Base-by-base conservation (phyloP, 2,329 filamentous ascomycete genomes). In the Trichophyton schoenleinii region DNA sequence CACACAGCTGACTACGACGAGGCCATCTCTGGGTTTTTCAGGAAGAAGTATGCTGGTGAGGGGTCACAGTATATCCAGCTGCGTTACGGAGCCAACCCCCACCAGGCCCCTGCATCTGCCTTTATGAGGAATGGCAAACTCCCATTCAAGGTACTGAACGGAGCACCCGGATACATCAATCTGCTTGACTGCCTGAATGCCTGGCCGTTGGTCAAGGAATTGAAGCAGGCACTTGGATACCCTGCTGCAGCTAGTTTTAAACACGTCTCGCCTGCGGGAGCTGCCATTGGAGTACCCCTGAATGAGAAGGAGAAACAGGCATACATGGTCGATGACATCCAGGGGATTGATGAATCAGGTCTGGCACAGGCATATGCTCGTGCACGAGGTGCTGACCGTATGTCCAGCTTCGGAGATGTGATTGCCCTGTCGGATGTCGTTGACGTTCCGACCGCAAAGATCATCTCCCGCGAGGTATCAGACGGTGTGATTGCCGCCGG, bases 211-310 rank as follows among this genome's bases (percentile, higher is more conserved):
- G 94, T 99, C 62, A 95, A 95, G 81, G 94, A 99, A 79, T 83
- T 99, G 70, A 95, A 91, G 80, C 80, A 87, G 68, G 90, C 92
- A 22, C 85, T 97, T 22, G 87, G 87, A 68, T 86, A 87, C 74
- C 89, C 94, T 38, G 94, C 94, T 60, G 94, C 94, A 34, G 92
- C 94, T 65, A 96, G 90, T 74, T 99, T 99, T 86, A 99, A 96
- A 84, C 94, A 99, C 74, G 94, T 97, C 65, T 99, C 94, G 8
- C 94, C 94, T 20, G 94, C 94, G 49, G 94, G 94, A 71, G 94
- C 92, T 63, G 92, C 94, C 67, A 94, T 99, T 70, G 94, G 91
- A 67, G 85, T 94, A 5, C 89, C 91, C 22, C 82, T 99, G 66
- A 89, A 80, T 66, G 84, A 88, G 46, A 88, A 89, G 59, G 94